Evolutionary conservation across 768 basidiomycete genomes (phyloP), one percentile per base, ranked within the genome.

Genomic region (Chiua virens): DNA sequence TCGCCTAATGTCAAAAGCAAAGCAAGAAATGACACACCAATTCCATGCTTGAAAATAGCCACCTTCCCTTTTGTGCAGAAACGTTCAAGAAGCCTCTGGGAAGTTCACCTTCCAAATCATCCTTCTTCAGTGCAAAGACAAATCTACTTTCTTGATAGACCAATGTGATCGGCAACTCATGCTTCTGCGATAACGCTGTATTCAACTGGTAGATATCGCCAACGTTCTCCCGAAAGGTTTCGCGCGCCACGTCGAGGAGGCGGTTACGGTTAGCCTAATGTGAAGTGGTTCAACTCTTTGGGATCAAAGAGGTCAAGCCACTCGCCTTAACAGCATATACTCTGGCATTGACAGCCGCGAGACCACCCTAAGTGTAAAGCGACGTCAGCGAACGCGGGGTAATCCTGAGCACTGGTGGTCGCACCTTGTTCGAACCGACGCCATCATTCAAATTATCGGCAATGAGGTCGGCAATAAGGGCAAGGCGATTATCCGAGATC

Each of bases 151-250:
- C 87, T 65, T 89, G 85, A 61, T 90, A 90, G 5, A 83, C 70
- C 10, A 92, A 70, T 8, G 78, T 74, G 20, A 93, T 62, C 0
- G 88, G 86, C 2, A 94, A 70, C 5, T 75, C 75, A 57, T 90
- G 79, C 53, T 80, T 72, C 52, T 88, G 81, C 0, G 82, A 73
- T 14, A 92, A 70, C 0, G 71, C 72, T 15, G 74, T 73, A 52
- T 81, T 81, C 32, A 93, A 73, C 47, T 85, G 78, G 55, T 85
- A 84, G 47, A 97, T 92, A 62, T 99, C 96, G 15, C 83, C 80
- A 39, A 96, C 79, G 57, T 96, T 96, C 67, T 99, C 95, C 59
- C 87, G 91, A 73, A 87, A 98, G 0, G 95, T 95, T 66, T 92
- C 92, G 3, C 97, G 81, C 2, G 96, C 97, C 8, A 98, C 92